Evolutionary conservation across 495 filamentous ascomycete species (phyloP).

Genomic region (Aspergillus funiculosus): DNA sequence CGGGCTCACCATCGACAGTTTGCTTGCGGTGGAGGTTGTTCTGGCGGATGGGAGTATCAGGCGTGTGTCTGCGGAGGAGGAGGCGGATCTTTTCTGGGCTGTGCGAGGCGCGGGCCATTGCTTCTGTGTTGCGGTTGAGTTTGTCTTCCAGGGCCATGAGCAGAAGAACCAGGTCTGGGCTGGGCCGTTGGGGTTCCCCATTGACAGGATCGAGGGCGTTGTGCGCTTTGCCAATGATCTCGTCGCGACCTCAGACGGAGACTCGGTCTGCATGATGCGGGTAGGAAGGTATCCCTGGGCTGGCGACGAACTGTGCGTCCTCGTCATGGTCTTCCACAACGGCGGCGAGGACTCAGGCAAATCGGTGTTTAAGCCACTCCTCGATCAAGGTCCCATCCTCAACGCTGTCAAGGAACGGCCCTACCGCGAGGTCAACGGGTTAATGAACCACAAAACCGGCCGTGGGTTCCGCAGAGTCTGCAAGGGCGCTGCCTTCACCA

Average conservation of each 20-base stretch:
- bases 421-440: background rate
- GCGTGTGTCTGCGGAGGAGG: slow-evolving; percentile 20
- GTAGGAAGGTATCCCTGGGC: slow-evolving; percentile 8
- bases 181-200: slow-evolving; percentile 35
- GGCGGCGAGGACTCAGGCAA: slow-evolving; percentile 31
- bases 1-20: slow-evolving; percentile 45
- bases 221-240: slow-evolving; percentile 38
- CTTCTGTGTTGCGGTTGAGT: slow-evolving; percentile 39
- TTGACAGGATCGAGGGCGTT: slow-evolving; percentile 30
- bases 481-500: slow-evolving; percentile 1
- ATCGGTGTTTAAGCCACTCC: slow-evolving; percentile 28
- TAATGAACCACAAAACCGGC: background rate
- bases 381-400: slow-evolving; percentile 2
- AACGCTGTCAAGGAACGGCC: background rate
- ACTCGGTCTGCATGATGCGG: slow-evolving; percentile 19
- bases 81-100: slow-evolving; percentile 41
- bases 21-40: slow-evolving; percentile 40
- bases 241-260: slow-evolving; percentile 19
- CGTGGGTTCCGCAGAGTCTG: background rate
- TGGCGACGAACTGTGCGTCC: slow-evolving; percentile 5
- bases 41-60: slow-evolving; percentile 40
- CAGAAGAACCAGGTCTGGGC: slow-evolving; percentile 35
- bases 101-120: slow-evolving; percentile 35
- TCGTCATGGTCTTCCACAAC: slow-evolving; percentile 38
- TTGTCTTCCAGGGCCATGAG: slow-evolving; percentile 32